Conservation (phyloP, 2,329 filamentous ascomycete genomes). For the Sporothrix variecibatus region DNA sequence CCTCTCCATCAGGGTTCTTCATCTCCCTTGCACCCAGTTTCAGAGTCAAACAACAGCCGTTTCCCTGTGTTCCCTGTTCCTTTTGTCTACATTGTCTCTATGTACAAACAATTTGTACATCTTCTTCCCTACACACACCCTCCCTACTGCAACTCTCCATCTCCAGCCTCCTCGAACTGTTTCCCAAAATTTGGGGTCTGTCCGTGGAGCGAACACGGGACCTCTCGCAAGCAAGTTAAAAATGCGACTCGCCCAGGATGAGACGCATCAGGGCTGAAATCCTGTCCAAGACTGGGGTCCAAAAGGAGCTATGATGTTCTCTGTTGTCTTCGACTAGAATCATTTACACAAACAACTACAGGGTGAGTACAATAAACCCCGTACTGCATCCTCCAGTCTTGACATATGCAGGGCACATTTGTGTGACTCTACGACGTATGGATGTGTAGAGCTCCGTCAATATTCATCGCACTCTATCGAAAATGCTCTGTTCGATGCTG, state of each 20-base stretch:
- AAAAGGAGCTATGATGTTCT: neutral
- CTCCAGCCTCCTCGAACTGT: neutral
- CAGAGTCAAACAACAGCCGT: constrained; percentile 17
- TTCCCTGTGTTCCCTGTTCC: neutral
- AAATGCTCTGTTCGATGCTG: neutral
- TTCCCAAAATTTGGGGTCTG: too few relatives aligned
- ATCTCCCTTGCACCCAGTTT: neutral
- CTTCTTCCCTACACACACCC: neutral
- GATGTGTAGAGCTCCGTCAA: too few relatives aligned
- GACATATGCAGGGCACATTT: neutral
- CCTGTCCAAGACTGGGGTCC: neutral
- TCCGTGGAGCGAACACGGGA: too few relatives aligned
- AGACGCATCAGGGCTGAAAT: neutral
- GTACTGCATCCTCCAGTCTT: neutral
- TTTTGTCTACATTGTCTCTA: neutral
- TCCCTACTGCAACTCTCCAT: neutral
- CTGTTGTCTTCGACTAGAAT: neutral
- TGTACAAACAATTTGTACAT: neutral
- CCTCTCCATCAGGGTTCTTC: neutral
- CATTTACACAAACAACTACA: neutral
- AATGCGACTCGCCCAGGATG: neutral
- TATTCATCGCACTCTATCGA: neutral
- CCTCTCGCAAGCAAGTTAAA: neutral
- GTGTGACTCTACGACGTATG: neutral
- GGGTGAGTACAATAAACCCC: neutral